Evolutionary conservation across 495 filamentous ascomycete species (phyloP).

Genomic region (Neurospora discreta): DNA sequence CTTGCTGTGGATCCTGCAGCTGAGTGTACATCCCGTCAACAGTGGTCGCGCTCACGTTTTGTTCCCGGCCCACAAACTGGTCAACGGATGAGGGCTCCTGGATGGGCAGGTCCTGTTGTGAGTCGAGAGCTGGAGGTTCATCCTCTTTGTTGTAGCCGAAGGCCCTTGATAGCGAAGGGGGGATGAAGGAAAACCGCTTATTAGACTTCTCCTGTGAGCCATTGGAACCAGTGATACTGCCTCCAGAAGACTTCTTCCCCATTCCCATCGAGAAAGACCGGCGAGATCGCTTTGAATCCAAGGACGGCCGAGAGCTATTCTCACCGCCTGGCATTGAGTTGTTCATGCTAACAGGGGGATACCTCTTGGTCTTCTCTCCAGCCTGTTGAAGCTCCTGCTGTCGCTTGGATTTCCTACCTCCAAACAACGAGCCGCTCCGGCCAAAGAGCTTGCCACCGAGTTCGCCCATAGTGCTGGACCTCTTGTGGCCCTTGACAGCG

Average conservation of each 20-base stretch:
- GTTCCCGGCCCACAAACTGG: conserved; percentile 24
- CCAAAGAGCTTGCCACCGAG: conserved; percentile 69
- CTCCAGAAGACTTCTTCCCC: conserved; percentile 53
- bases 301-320: conserved; percentile 52
- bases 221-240: conserved; percentile 41
- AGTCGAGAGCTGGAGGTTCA: conserved; percentile 24
- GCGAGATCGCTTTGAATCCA: conserved; percentile 57
- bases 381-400: conserved; percentile 27
- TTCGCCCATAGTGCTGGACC: conserved; percentile 80
- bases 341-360: conserved; percentile 73
- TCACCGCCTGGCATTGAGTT: conserved; percentile 37
- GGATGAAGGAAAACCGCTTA: conserved; percentile 71
- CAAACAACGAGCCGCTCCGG: conserved; percentile 68
- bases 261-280: conserved; percentile 67
- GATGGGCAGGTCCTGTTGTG: conserved; percentile 35
- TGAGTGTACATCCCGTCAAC: conserved; percentile 33
- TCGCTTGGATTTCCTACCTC: conserved; percentile 40
- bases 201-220: conserved; percentile 43
- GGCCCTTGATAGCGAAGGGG: conserved; percentile 58
- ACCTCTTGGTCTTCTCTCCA: conserved; percentile 45
- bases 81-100: conserved; percentile 34
- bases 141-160: conserved; percentile 41
- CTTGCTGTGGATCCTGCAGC: conserved; percentile 19
- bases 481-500: conserved; percentile 63
- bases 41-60: conserved; percentile 17